phyloP scores from a whole-genome alignment of 148 eudicot species.

The Arbutus unedo region DNA sequence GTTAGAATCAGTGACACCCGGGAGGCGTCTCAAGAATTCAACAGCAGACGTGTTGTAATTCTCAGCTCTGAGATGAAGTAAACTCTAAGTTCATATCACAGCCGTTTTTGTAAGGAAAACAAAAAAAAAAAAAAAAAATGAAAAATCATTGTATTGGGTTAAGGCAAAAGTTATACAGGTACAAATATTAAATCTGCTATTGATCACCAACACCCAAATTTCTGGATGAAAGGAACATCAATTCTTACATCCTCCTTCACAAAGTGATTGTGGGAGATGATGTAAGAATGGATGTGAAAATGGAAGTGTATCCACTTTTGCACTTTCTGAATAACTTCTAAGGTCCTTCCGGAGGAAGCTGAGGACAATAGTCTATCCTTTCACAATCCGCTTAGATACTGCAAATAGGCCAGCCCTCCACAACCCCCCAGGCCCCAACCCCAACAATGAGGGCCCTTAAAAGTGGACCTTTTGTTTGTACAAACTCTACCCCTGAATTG shows the following conservation, averaged over 20 bases:
- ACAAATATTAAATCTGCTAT: background rate
- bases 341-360: background rate
- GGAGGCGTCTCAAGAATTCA: constrained; percentile 89
- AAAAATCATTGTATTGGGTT: background rate
- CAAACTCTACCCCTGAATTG: too few relatives aligned
- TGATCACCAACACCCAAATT: background rate
- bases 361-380: background rate
- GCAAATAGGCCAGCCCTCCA: background rate
- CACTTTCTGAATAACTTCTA: too few relatives aligned
- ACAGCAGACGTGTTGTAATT: constrained; percentile 94
- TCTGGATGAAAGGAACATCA: background rate
- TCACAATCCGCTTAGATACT: background rate
- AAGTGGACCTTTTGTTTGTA: too few relatives aligned
- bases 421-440: too few relatives aligned
- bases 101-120: background rate
- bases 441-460: too few relatives aligned
- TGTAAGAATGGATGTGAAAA: too few relatives aligned
- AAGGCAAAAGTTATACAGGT: background rate
- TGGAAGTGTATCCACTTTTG: too few relatives aligned
- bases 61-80: constrained; percentile 64
- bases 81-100: background rate
- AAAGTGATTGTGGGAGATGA: too few relatives aligned
- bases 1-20: constrained; percentile 93
- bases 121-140: background rate
- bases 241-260: too few relatives aligned